Base-by-base conservation (phyloP, 2,329 filamentous ascomycete species). In the Dothideomycetes sp. region DNA sequence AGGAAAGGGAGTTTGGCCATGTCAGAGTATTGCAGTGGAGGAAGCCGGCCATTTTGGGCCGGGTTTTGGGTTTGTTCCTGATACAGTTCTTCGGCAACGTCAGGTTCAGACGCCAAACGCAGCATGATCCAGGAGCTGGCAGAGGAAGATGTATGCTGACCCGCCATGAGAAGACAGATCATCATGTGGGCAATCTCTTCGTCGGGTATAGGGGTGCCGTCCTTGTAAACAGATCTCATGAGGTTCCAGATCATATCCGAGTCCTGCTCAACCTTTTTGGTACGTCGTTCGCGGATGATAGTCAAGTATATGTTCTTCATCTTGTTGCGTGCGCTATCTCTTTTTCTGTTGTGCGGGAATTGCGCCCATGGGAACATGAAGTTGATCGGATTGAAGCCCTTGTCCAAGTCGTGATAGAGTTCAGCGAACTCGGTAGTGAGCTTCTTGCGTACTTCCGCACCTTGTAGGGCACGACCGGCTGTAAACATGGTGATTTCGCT, bases 151-250 rank as follows among this genome's bases (percentile, higher is more conserved):
- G 83, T 89, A 67, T 94, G 86, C 60, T 94, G 86, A 42, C 86
- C 86, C 45, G 84, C 86, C 85, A 94, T 93, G 47, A 94, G 76
- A 16, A 94, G 73, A 5, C 85, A 85, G 62, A 94, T 94, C 84
- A 94, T 89, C 76, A 94, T 89, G 64, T 91, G 82, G 16, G 86
- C 85, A 44, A 93, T 75, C 62, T 94, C 85, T 54, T 82, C 73
- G 56, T 94, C 86, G 12, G 86, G 82, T n/a, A 93, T 72, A 5
- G 70, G 70, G 27, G 68, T 78, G 51, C 85, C 86, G 52, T 89
- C 76, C 69, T 93, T 94, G 74, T 94, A 94, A 17, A 69, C 73
- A 53, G 80, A 85, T 52, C 77, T 78, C 85, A 93, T 91, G 49
- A 94, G 67, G 56, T 91, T 86, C 77, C 82, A 87, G 63, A 94